Evolutionary conservation across 148 eudicot species (phyloP).

Genomic region (Silene uniflora): DNA sequence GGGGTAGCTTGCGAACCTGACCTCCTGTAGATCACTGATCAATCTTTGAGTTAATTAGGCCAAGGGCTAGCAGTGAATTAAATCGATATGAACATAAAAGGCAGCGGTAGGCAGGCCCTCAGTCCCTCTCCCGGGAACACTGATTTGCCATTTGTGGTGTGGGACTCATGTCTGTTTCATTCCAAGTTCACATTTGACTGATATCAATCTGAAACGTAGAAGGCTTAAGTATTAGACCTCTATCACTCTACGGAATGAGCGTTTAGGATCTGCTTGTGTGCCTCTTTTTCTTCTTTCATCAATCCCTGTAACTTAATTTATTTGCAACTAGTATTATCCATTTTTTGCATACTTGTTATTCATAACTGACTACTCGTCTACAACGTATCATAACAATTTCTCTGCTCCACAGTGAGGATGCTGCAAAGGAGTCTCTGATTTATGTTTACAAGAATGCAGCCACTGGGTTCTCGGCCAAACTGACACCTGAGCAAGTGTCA

Average conservation of each 20-base stretch:
- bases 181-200: background rate
- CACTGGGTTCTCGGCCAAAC: constrained; percentile 55
- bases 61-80: no score
- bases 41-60: no score
- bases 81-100: no score
- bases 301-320: background rate
- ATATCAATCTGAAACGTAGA: background rate
- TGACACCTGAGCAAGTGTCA: constrained; percentile 44
- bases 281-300: background rate
- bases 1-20: no score
- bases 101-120: no score
- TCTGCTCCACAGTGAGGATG: constrained; percentile 35
- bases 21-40: no score
- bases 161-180: background rate
- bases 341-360: background rate
- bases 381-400: background rate
- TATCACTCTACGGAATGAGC: background rate
- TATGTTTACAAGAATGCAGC: constrained; percentile 52
- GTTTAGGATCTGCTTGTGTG: background rate
- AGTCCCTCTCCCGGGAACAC: no score
- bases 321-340: background rate
- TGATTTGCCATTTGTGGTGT: no score
- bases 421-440: constrained; percentile 43
- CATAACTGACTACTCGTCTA: background rate
- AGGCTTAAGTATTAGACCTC: background rate